phyloP scores from a whole-genome alignment of 306 rosid species.

The Trichosanthes cucumerina region DNA sequence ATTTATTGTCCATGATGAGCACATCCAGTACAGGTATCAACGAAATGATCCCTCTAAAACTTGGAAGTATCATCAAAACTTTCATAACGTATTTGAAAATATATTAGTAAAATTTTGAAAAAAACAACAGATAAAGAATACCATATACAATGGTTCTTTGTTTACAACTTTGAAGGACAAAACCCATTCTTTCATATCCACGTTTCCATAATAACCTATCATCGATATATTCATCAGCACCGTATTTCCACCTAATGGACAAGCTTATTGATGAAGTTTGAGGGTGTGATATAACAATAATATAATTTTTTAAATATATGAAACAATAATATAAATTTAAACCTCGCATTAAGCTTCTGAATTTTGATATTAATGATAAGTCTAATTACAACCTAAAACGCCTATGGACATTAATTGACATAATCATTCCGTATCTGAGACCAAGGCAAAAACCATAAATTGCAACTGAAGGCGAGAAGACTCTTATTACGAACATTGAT shows the following conservation, averaged over 20 bases:
- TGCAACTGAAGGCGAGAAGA: neutral
- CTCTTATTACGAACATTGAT: neutral
- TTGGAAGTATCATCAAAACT: neutral
- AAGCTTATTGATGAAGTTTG: neutral
- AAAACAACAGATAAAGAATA: neutral
- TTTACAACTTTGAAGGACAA: neutral
- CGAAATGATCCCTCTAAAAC: neutral
- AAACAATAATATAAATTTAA: neutral
- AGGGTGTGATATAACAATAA: no score
- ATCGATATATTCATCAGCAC: neutral
- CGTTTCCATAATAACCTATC: neutral
- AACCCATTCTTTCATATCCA: neutral
- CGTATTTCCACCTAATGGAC: neutral
- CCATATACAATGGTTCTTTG: neutral
- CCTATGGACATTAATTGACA: neutral
- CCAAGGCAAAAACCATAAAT: no score
- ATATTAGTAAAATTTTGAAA: neutral
- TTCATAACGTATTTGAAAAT: neutral
- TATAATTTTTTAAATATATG: no score
- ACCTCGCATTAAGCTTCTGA: no score
- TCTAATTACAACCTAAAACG: neutral
- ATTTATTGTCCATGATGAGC: neutral
- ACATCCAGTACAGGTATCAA: neutral
- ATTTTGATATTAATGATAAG: no score
- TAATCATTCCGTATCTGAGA: neutral